phyloP scores from a whole-genome alignment of 208 protist species.

The Crithidia bombi region DNA sequence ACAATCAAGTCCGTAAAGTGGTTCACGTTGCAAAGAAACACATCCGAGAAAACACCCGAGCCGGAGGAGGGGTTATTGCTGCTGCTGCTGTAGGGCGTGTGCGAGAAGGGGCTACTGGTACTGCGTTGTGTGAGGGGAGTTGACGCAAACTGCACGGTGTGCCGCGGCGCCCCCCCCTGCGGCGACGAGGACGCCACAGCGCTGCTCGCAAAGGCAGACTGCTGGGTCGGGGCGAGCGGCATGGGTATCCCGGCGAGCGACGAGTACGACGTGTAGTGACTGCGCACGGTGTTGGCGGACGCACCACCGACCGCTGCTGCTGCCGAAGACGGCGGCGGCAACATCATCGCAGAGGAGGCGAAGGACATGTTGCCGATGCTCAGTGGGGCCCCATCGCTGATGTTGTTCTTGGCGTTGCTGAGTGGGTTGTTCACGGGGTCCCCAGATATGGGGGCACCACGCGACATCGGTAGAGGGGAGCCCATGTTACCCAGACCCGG shows the following conservation, averaged over 20 bases:
- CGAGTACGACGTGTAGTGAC: not conserved
- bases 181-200: not conserved
- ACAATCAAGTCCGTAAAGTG: conserved; percentile 80
- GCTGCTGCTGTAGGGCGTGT: not conserved
- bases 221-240: conserved; percentile 5
- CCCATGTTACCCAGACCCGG: conserved; percentile 8
- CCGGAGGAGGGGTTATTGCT: not conserved
- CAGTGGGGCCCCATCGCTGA: not conserved
- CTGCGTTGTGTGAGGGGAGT: not conserved
- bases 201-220: not conserved
- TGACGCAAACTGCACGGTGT: conserved; percentile 2
- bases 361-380: conserved; percentile 12
- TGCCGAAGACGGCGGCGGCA: not conserved
- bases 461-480: conserved; percentile 6
- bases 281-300: not conserved
- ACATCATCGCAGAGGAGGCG: conserved; percentile 1
- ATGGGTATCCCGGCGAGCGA: conserved; percentile 2
- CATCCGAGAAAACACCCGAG: conserved; percentile 34
- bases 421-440: not conserved
- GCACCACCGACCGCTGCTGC: not conserved
- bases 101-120: not conserved
- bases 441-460: not conserved
- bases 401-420: not conserved
- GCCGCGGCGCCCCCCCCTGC: not conserved
- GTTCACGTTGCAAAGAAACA: conserved; percentile 82